phyloP scores from a whole-genome alignment of 306 rosid genomes.

The Datisca glomerata region DNA sequence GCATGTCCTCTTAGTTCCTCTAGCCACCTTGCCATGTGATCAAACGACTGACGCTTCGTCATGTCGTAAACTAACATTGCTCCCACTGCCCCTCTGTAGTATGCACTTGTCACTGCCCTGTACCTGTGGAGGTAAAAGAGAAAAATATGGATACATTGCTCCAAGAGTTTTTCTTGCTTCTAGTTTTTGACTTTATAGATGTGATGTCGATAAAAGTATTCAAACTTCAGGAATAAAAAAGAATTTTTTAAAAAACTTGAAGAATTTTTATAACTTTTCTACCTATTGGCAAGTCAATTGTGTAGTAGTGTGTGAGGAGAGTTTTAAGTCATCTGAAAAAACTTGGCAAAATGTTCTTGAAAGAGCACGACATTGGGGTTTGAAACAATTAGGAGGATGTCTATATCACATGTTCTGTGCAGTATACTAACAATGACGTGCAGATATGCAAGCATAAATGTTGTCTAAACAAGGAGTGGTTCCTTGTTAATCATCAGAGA shows the following conservation, averaged over 20 bases:
- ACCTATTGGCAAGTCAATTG: neutral
- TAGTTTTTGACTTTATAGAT: too few relatives aligned
- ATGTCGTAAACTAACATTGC: conserved; percentile 87
- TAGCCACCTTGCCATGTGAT: conserved; percentile 83
- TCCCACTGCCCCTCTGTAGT: conserved; percentile 88
- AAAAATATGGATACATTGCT: conserved; percentile 2
- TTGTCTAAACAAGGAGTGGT: too few relatives aligned
- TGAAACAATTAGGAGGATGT: too few relatives aligned
- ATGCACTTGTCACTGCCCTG: conserved; percentile 88
- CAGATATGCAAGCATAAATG: too few relatives aligned
- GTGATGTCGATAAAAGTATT: too few relatives aligned
- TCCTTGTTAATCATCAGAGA: too few relatives aligned
- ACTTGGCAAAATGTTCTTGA: too few relatives aligned
- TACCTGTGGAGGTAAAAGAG: conserved; percentile 36
- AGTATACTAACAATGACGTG: too few relatives aligned
- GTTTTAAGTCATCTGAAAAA: too few relatives aligned
- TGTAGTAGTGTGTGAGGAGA: too few relatives aligned
- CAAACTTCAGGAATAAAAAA: neutral
- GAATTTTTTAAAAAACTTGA: neutral
- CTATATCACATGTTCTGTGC: too few relatives aligned
- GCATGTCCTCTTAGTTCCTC: conserved; percentile 81
- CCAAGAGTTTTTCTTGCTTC: neutral
- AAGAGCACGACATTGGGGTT: too few relatives aligned
- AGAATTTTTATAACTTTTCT: neutral
- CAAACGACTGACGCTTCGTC: conserved; percentile 83